Evolutionary conservation across 1,139 yeast species (phyloP), one percentile per base, ranked within the genome.

Genomic region (Kluyveromyces sp.): DNA sequence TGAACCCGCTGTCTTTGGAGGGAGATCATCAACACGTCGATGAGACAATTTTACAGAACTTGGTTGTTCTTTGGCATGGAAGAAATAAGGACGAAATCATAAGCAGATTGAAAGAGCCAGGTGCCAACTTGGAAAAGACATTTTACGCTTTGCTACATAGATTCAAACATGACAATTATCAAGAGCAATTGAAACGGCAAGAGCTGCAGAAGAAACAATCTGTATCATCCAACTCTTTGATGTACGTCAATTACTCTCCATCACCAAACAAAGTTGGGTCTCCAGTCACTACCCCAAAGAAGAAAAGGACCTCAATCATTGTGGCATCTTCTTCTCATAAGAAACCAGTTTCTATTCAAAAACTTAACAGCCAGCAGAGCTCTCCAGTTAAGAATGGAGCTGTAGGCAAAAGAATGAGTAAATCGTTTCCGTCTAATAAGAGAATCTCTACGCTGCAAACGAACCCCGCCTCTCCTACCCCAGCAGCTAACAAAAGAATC

Each of bases 51-150:
- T 62, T 83, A 52, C 76, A 80, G 42, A 83, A 83, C 60, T 69
- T 83, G 53, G 75, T 82, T 36, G 83, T 83, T 32, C 68, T 83
- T 52, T 83, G 89, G 87, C 83, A 81, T 58, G 86, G 83, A 44
- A 70, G 83, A 56, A 71, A 80, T 12, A 70, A 75, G 51, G 63
- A 69, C 28, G 81, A 78, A 46, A 81, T 83, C 13, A 65, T 76
- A 28, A 62, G 65, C 32, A 75, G 78, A 53, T 66, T 83, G 41
- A 70, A 77, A 52, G 73, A 67, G 44, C 68, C 70, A 33, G 85
- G 82, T 26, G 71, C 78, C 20, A 80, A 78, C 51, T 76, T 87
- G 2, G 92, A 83, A 61, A 83, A 83, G 65, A 81, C 86, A 34
- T 79, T 83, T 56, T 83, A 83, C 55, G 84, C 85, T 15, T 67